A percentile compares a stretch with the other conserved stretches of the same genome.
Conservation (phyloP, 257 asterid genomes). For the Linaria vulgaris region DNA sequence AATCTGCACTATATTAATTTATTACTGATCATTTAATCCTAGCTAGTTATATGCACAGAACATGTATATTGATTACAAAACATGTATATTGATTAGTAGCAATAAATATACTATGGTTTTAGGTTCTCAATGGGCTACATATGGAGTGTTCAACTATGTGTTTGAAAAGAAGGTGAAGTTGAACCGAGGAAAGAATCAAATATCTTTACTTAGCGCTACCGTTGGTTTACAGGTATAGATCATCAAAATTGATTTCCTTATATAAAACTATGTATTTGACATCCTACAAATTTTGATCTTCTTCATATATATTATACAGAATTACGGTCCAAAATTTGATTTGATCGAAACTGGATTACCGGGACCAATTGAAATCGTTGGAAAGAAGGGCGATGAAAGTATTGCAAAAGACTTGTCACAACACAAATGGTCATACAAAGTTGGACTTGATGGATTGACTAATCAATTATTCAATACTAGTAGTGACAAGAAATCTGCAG, state of each 20-base stretch:
- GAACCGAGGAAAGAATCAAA: slow-evolving; percentile 49
- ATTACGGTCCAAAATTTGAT: slow-evolving; percentile 60
- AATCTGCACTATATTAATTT: not conserved
- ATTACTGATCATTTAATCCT: too few species aligned
- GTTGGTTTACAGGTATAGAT: slow-evolving; percentile 48
- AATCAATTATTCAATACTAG: slow-evolving; percentile 3
- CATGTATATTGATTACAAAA: too few species aligned
- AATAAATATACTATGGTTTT: not conserved
- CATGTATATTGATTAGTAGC: not conserved
- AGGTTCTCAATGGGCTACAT: slow-evolving; percentile 57
- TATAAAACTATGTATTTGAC: not conserved
- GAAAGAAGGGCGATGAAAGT: slow-evolving; percentile 46
- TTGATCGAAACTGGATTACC: slow-evolving; percentile 36
- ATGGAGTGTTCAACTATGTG: slow-evolving; percentile 25
- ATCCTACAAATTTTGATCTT: not conserved
- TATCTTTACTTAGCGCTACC: slow-evolving; percentile 66
- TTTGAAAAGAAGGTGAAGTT: slow-evolving; percentile 43
- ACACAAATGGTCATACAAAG: slow-evolving; percentile 60
- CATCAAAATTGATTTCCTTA: not conserved
- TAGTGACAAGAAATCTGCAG: not conserved
- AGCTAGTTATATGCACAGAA: too few species aligned
- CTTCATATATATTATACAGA: slow-evolving; percentile 24
- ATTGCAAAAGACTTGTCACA: slow-evolving; percentile 49
- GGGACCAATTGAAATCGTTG: slow-evolving; percentile 59
- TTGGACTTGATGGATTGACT: slow-evolving; percentile 46